Evolutionary conservation across 371 early-diverging fungal genomes (phyloP).

Genomic region (Ordospora colligata): DNA sequence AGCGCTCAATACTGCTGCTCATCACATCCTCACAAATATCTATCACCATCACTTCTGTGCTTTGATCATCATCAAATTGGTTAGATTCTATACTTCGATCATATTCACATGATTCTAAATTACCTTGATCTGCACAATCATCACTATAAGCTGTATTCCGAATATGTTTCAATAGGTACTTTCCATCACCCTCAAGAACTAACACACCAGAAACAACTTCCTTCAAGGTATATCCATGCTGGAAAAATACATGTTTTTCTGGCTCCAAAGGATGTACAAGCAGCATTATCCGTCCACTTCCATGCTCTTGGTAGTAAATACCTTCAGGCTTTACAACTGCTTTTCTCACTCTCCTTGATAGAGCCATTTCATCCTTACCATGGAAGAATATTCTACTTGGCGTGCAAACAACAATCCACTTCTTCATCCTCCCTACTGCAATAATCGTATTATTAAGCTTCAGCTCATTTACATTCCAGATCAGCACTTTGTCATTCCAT

Average conservation of each 20-base stretch:
- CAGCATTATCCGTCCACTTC: not conserved
- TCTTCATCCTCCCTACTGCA: not conserved
- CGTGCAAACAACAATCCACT: slow-evolving; percentile 24
- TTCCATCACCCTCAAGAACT: not conserved
- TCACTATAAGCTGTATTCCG: not conserved
- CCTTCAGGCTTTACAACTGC: not conserved
- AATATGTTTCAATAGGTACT: not conserved
- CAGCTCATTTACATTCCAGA: not conserved
- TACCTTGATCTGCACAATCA: not conserved
- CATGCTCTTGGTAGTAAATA: slow-evolving; percentile 1
- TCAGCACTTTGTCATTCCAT: slow-evolving; percentile 1
- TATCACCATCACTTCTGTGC: not conserved
- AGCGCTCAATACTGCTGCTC: not conserved
- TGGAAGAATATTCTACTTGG: slow-evolving; percentile 1
- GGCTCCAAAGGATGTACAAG: not conserved
- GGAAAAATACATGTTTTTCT: slow-evolving; percentile 15
- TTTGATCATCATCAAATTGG: not conserved
- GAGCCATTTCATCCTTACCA: slow-evolving; percentile 7
- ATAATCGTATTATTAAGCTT: not conserved
- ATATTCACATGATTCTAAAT: not conserved
- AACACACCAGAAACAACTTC: not conserved
- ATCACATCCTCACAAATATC: not conserved
- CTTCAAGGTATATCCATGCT: not conserved
- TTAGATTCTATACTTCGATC: not conserved
- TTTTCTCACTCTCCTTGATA: not conserved